Base-by-base conservation (phyloP, 2,329 filamentous ascomycete species). In the Claviceps sp. region DNA sequence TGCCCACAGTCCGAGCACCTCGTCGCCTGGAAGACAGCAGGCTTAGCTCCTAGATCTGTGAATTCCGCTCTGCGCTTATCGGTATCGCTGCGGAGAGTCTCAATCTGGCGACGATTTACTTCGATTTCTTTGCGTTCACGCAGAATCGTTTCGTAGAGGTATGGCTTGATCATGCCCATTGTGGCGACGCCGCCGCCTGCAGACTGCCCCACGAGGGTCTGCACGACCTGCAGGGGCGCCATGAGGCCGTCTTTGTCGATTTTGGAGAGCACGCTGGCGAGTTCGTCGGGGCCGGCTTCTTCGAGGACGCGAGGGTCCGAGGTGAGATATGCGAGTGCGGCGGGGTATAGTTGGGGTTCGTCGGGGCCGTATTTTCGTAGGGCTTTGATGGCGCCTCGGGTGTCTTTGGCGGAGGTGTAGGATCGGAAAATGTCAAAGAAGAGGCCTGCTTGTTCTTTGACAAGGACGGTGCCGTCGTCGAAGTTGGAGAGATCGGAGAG, bases 111-210 rank as follows among this genome's bases (percentile, higher is more conserved):
- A 49, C 86, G 80, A 65, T 97, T 97, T 38, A 75, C 66, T 7
- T 72, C 81, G 54, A 98, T 96, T 61, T 96, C 90, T 54, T 82
- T 83, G 26, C 88, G 80, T 69, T 98, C 93, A 49, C 88, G 82
- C 59, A 88, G 84, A 56, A 98, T 95, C 8, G 90, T 95, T 48
- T 86, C 82, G 56, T 86, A 81, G 2, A 98, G 81, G 67, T 98
- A 98, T 5, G 84, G 82, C 69, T 96, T 97, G 56, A 98, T 85
- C 78, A 97, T 89, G 49, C 91, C 93, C 87, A 98, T 96, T 0
- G 89, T 97, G 1, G 94, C 91, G 2, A 96, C 88, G 5, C 83
- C 66, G 6, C 65, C 63, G 16, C 64, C 61, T 0, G 55, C 70
- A 53, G 64, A 73, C 67, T 77, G 72, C n/a, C 74, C 72, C 2